These are phyloP conservation scores for Dalbergia cochinchinensis DNA, from an alignment of 306 rosid species.

Conservation along the genomic window DNA sequence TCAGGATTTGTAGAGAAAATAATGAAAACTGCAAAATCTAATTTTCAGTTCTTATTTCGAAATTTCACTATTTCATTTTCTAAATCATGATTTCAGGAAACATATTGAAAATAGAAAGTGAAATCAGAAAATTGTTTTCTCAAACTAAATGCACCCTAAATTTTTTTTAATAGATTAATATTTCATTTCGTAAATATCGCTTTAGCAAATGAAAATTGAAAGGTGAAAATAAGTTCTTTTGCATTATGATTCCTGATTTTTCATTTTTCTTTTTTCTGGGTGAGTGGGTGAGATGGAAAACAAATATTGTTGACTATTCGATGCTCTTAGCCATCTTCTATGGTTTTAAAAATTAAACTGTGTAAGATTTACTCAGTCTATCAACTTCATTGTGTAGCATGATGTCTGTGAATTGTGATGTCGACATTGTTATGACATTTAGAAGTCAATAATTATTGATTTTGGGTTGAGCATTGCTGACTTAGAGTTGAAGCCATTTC, in stretches of 20 bases:
- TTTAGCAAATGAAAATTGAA: neutral
- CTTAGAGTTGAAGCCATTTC: neutral
- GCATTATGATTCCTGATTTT: neutral
- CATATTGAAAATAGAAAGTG: too few species aligned
- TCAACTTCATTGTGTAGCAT: neutral
- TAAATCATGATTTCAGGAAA: too few species aligned
- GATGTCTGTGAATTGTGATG: conserved; percentile 1
- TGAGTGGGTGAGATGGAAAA: neutral
- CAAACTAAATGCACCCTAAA: too few species aligned
- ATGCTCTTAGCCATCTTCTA: neutral
- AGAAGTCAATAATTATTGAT: neutral
- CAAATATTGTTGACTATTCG: conserved; percentile 1
- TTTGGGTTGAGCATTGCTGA: conserved; percentile 12
- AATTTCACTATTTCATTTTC: neutral
- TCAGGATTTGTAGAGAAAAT: too few species aligned
- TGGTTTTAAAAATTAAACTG: neutral
- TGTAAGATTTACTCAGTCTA: neutral
- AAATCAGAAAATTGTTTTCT: too few species aligned
- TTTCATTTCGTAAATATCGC: neutral
- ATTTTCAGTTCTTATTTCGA: too few species aligned
- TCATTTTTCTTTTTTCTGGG: neutral
- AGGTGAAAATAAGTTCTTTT: neutral
- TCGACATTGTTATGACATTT: neutral
- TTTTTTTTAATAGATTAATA: neutral
- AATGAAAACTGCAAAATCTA: too few species aligned